These are phyloP conservation scores for Silene coronaria DNA, from an alignment of 179 eudicot species.

Conservation along the genomic window DNA sequence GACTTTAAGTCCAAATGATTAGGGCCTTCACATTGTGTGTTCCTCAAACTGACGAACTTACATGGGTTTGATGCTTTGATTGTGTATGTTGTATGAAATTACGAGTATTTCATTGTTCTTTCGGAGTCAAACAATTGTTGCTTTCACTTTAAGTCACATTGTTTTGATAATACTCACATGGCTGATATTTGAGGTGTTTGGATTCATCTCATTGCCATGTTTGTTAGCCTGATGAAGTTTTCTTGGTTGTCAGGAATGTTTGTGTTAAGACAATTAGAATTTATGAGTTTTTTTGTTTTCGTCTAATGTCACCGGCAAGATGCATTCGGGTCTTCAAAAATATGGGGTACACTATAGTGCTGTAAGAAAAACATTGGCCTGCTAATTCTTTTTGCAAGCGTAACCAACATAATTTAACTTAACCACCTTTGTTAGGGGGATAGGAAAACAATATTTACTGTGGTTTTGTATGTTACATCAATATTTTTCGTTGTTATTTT, in stretches of 20 bases:
- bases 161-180: background rate
- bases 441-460: background rate
- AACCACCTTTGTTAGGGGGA: background rate
- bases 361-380: background rate
- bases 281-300: background rate
- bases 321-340: background rate
- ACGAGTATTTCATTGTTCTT: background rate
- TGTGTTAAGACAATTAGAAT: too few species aligned
- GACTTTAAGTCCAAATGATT: too few species aligned
- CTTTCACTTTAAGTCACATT: background rate
- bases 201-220: background rate
- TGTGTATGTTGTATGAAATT: background rate
- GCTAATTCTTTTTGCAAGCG: background rate
- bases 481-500: background rate
- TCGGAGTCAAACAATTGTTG: background rate
- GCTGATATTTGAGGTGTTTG: background rate
- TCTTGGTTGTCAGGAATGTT: background rate
- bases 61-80: background rate
- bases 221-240: background rate
- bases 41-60: background rate
- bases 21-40: too few species aligned
- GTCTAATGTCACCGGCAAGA: background rate
- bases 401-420: background rate
- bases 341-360: background rate
- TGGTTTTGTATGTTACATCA: background rate